These are phyloP conservation scores for Zangia roseola DNA, from an alignment of 768 basidiomycete genomes.

Conservation along the genomic window DNA sequence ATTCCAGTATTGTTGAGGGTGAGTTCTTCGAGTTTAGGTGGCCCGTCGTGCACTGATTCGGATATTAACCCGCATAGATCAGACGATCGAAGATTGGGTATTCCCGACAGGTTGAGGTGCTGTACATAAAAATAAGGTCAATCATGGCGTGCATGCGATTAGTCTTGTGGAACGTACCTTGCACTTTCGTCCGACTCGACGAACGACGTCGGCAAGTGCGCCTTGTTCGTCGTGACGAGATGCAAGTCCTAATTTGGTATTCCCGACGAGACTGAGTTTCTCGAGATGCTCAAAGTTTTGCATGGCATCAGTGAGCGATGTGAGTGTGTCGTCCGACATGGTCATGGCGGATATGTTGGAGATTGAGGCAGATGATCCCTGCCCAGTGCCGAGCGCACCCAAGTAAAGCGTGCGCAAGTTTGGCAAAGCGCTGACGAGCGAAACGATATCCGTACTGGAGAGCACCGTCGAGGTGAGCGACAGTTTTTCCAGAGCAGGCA, in stretches of 20 bases:
- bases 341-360: constrained; percentile 51
- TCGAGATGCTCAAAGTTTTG: constrained; percentile 40
- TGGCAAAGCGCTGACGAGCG: constrained; percentile 38
- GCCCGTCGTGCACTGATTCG: constrained; percentile 6
- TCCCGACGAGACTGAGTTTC: constrained; percentile 60
- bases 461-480: constrained; percentile 57
- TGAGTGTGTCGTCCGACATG: constrained; percentile 51
- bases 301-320: constrained; percentile 42
- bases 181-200: constrained; percentile 55
- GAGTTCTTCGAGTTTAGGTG: constrained; percentile 46
- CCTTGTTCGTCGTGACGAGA: constrained; percentile 28
- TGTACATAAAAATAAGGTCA: constrained; percentile 20
- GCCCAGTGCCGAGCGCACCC: constrained; percentile 55
- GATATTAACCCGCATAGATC: constrained; percentile 51
- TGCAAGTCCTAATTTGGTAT: constrained; percentile 53
- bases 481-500: constrained; percentile 52
- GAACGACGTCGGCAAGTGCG: constrained; percentile 46
- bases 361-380: constrained; percentile 43
- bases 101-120: constrained; percentile 58
- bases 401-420: constrained; percentile 50
- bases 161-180: constrained; percentile 38
- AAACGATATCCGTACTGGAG: constrained; percentile 39
- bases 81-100: constrained; percentile 48
- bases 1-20: constrained; percentile 60
- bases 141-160: background rate